phyloP scores from a whole-genome alignment of 1,284 basidiomycete genomes.

The Hymenochaete sp. region DNA sequence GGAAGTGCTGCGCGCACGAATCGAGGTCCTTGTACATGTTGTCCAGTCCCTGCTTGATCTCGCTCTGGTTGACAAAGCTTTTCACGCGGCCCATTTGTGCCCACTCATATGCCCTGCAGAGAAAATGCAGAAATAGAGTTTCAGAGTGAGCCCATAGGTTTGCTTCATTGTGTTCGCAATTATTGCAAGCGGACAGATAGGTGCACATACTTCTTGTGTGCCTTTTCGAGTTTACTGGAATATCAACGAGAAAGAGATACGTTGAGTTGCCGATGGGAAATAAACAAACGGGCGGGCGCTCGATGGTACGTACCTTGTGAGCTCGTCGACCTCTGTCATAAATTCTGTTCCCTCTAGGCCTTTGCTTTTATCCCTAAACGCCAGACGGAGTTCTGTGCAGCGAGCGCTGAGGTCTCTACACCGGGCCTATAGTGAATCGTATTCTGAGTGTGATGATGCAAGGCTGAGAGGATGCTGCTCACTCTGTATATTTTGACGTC shows the following conservation, averaged over 20 bases:
- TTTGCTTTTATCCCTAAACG: conserved; percentile 28
- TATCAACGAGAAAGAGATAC: neutral
- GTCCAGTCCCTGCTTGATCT: conserved; percentile 35
- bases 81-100: conserved; percentile 29
- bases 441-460: neutral
- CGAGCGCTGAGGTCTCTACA: conserved; percentile 30
- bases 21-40: conserved; percentile 32
- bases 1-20: conserved; percentile 21
- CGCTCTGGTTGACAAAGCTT: conserved; percentile 31
- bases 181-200: too few relatives aligned
- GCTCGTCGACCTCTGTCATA: conserved; percentile 29
- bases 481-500: conserved; percentile 34
- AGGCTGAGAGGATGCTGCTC: neutral
- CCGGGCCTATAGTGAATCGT: conserved; percentile 28
- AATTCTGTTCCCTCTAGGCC: conserved; percentile 29
- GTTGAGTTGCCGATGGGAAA: neutral
- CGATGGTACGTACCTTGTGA: conserved; percentile 31
- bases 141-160: neutral
- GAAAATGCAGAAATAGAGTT: conserved; percentile 23
- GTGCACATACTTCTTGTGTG: conserved; percentile 25
- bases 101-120: too few relatives aligned
- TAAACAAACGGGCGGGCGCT: too few relatives aligned
- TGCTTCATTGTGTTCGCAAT: neutral
- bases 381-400: conserved; percentile 28
- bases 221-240: conserved; percentile 27